Base-by-base conservation (phyloP, 2,329 filamentous ascomycete genomes). In the Exutisphaerella laricina region DNA sequence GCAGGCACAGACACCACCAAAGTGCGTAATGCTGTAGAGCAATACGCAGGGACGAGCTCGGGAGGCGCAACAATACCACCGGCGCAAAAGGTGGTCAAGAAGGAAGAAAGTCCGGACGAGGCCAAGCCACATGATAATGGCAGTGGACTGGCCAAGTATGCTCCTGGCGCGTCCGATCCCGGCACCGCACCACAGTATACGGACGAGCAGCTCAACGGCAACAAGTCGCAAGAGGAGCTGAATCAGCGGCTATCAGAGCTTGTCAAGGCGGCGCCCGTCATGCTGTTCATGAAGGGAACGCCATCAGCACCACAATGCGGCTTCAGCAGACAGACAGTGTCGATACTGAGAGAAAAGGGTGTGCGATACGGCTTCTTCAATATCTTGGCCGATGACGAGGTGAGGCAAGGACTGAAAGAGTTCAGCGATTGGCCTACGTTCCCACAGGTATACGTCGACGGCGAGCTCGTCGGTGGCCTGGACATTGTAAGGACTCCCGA, bases 341-440 rank as follows among this genome's bases (percentile, higher is more conserved):
- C 73, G 18, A 78, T 98, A 34, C 70, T 98, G 58, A 79, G 92
- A 39, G 90, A 97, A 69, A 83, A 88, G 62, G 84, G 84, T 37
- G 85, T 98, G 48, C 88, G 94, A 64, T 98, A 97, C 65, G 92
- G 92, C 14, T 98, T 98, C 74, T 98, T 98, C 74, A 97, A 98
- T 64, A 98, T 98, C 52, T 69, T 98, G 57, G 92, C 92, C 51
- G 92, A 98, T 64, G 90, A 98, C 60, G 90, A 97, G 66, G 92
- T 98, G 35, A 78, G 92, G 48, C 90, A 97, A 70, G 92, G 92
- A 1, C 70, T 98, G 60, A 98, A 98, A 75, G 87, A 92, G 69
- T 97, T 82, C 65, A 88, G 88, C n/a, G 92, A 97, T 50, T 98
- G 92, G 92, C 92, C 92, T 7, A 98, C 92, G 0, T 98, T 88